Base-by-base conservation (phyloP, 148 eudicot species). In the Camellia lanceoleosa region DNA sequence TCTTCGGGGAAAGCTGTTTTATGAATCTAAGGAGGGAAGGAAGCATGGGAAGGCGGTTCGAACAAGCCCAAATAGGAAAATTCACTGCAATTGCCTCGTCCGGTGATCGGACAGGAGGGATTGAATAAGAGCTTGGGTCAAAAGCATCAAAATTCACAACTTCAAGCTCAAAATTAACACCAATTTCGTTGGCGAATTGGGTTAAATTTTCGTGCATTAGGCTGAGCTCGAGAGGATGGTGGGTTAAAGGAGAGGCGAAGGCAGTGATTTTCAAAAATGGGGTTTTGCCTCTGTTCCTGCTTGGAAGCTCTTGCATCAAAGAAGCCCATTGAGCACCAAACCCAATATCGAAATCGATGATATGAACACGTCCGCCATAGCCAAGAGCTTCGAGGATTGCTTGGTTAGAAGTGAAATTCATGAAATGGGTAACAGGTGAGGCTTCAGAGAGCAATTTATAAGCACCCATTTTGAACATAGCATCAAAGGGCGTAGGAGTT, bases 271-370 rank as follows among this genome's bases (percentile, higher is more conserved):
- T 88, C 38, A 90, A 66, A 14, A 74, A 84, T 6, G 76, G 74
- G 64, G 20, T 61, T 30, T 30, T 49, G 12, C 84, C 81, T 41
- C 75, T 84, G 61, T 76, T 80, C 82, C 85, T 79, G n/a, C 64
- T 64, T 1, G 89, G 86, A 70, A 90, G 89, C 82, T 88, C 93
- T 18, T 84, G 89, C 79, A 90, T 83, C 64, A 90, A 83, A 51
- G 93, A 90, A n/a, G 93, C 84, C 93, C 93, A 90, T 46, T 85
- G 87, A 41, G 88, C 88, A 67, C 91, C 93, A 80, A 78, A 87
- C 18, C 91, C 93, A 9, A 90, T 79, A 79, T 90, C 93, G 51
- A 90, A 90, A 73, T 90, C 93, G 0, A 90, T n/a, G 0, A 90
- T 84, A 55, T 90, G 93, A 51, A 90, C 80, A 1, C 76, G 51